Percentiles rank a stretch among this genome's conserved stretches.
These are phyloP conservation scores for Eleusine indica DNA, from an alignment of 176 grass and related monocot species.

Conservation along the genomic window DNA sequence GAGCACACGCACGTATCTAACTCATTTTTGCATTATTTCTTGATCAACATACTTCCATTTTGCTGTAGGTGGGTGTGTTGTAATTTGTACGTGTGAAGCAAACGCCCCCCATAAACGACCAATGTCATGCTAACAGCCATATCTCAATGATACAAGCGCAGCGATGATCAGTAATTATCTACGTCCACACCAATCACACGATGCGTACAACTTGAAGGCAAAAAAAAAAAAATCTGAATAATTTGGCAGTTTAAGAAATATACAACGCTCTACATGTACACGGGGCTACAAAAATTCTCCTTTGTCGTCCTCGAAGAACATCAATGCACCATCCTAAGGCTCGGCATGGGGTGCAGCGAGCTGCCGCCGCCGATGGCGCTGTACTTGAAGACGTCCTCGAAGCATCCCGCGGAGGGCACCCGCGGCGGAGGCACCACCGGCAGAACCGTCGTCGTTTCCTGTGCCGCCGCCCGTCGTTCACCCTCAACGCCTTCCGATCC, in stretches of 20 bases:
- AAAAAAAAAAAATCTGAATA: too few species aligned
- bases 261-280: background rate
- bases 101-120: too few species aligned
- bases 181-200: too few species aligned
- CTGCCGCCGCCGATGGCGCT: background rate
- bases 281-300: conserved; percentile 10
- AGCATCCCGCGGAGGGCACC: conserved; percentile 26
- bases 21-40: too few species aligned
- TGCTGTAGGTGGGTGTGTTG: background rate
- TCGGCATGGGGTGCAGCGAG: conserved; percentile 31
- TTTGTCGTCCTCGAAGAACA: background rate
- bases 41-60: background rate
- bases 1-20: too few species aligned
- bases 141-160: too few species aligned
- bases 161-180: too few species aligned
- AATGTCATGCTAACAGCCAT: too few species aligned
- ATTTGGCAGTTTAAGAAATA: background rate
- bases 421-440: background rate
- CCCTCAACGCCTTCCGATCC: background rate
- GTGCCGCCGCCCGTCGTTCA: background rate
- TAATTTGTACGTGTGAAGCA: too few species aligned
- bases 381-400: conserved; percentile 43
- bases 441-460: too few species aligned
- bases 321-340: conserved; percentile 50
- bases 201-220: too few species aligned